Percentiles rank a stretch among this genome's conserved stretches.
phyloP scores from a whole-genome alignment of 2,329 filamentous ascomycete genomes.

The Alternaria solani region DNA sequence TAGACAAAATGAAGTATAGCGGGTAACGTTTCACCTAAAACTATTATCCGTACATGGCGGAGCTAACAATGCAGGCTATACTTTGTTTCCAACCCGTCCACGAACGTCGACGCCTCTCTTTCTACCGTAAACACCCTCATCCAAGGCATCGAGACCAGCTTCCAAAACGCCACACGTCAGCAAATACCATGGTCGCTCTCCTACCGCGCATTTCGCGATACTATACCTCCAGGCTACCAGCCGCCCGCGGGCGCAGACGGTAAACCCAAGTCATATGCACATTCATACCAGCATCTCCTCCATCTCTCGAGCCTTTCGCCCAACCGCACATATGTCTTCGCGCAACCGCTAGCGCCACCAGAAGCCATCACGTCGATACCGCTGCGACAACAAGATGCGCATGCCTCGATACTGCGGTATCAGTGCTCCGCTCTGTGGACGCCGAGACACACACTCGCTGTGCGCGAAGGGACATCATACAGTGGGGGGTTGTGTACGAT shows the following conservation, averaged over 20 bases:
- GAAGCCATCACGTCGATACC: constrained; percentile 37
- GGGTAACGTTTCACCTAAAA: constrained; percentile 14
- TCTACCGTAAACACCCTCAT: constrained; percentile 32
- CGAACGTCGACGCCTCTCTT: constrained; percentile 34
- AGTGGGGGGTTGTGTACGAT: constrained; percentile 34
- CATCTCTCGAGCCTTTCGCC: constrained; percentile 33
- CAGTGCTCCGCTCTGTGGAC: constrained; percentile 41
- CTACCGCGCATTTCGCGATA: constrained; percentile 47
- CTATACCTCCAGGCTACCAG: constrained; percentile 27
- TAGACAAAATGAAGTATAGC: constrained; percentile 30
- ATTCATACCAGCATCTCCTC: constrained; percentile 44
- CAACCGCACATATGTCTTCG: constrained; percentile 34
- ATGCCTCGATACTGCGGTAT: constrained; percentile 26
- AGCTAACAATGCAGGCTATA: constrained; percentile 36
- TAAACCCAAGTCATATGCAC: constrained; percentile 24
- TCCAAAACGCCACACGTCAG: constrained; percentile 30
- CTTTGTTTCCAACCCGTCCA: constrained; percentile 41
- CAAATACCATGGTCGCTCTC: constrained; percentile 38
- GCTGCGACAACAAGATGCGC: constrained; percentile 30
- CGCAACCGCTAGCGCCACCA: constrained; percentile 26
- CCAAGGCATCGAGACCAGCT: constrained; percentile 39
- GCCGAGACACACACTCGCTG: constrained; percentile 31
- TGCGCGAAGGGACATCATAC: constrained; percentile 35
- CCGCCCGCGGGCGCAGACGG: constrained; percentile 20
- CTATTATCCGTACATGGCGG: background rate